Evolutionary conservation across 225 moss, liverwort and hornwort species (phyloP).

Genomic region (Lunularia cruciata): DNA sequence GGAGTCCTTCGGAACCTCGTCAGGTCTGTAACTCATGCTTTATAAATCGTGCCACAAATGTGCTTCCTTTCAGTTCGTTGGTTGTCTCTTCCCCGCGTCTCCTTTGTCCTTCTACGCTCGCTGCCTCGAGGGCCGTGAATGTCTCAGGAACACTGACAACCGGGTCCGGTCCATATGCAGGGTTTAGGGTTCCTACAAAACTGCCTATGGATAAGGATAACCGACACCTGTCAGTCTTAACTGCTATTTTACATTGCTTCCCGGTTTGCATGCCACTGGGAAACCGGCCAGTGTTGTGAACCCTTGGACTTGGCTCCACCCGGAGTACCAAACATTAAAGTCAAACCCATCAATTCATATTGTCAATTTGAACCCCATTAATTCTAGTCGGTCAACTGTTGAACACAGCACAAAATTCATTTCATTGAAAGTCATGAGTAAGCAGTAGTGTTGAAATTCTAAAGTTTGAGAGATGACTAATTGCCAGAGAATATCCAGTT

Average conservation of each 20-base stretch:
- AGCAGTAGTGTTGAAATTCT: too few species aligned
- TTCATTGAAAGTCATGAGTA: too few species aligned
- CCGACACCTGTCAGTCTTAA: background rate
- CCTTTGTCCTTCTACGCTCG: background rate
- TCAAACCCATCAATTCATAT: too few species aligned
- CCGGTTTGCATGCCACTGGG: too few species aligned
- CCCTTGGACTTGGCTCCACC: too few species aligned
- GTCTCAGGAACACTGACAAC: background rate
- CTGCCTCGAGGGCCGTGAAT: slow-evolving; percentile 8
- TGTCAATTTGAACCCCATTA: too few species aligned
- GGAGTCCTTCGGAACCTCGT: slow-evolving; percentile 3
- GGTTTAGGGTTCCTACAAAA: slow-evolving; percentile 5
- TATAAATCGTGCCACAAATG: slow-evolving; percentile 8
- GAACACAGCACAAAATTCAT: too few species aligned
- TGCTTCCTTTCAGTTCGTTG: background rate
- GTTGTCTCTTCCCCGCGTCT: background rate
- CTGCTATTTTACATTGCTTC: background rate
- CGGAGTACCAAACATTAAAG: too few species aligned
- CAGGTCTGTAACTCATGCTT: slow-evolving; percentile 5
- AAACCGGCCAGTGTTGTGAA: too few species aligned
- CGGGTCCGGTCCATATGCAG: background rate
- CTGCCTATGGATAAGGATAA: background rate
- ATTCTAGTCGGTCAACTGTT: too few species aligned
- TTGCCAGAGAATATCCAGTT: too few species aligned
- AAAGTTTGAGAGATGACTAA: too few species aligned